phyloP scores from a whole-genome alignment of 768 basidiomycete genomes.

The Rossbeevera mucosa region DNA sequence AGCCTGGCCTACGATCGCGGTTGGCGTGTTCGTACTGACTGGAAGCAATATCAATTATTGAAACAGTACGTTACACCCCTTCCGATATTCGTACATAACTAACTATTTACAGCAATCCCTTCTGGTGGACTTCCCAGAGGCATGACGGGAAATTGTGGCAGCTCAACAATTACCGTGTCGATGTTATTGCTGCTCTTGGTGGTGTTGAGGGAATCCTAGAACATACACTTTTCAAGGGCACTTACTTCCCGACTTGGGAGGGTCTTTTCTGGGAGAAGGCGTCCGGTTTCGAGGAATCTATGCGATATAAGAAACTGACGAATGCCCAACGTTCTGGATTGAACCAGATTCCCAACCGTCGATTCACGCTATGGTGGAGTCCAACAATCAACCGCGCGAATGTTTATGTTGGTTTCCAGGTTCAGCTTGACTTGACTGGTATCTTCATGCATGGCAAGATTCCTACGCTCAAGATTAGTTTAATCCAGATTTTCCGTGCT shows the following conservation, averaged over 20 bases:
- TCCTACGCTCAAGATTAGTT: conserved; percentile 94
- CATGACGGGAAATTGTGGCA: conserved; percentile 97
- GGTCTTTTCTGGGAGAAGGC: conserved; percentile 99
- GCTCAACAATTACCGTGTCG: conserved; percentile 96
- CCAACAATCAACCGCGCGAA: conserved; percentile 99
- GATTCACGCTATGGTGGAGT: conserved; percentile 99
- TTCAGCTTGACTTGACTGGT: conserved; percentile 95
- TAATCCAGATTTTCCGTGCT: conserved; percentile 99
- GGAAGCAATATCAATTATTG: conserved; percentile 93
- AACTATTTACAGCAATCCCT: conserved; percentile 69
- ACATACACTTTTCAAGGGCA: conserved; percentile 96
- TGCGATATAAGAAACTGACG: conserved; percentile 94
- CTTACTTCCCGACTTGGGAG: conserved; percentile 97
- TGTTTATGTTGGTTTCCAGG: conserved; percentile 99
- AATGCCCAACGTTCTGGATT: conserved; percentile 98
- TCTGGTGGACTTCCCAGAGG: conserved; percentile 99
- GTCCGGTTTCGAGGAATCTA: conserved; percentile 93
- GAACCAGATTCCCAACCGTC: conserved; percentile 97
- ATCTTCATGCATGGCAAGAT: conserved; percentile 99
- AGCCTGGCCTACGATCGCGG: conserved; percentile 97
- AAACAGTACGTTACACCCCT: conserved; percentile 61
- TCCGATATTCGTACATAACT: conserved; percentile 3
- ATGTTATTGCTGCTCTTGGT: conserved; percentile 96
- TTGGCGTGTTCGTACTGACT: conserved; percentile 96
- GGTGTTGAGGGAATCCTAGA: conserved; percentile 96